These are phyloP conservation scores for Tephrocybe rancida DNA, from an alignment of 768 basidiomycete species.

Conservation along the genomic window DNA sequence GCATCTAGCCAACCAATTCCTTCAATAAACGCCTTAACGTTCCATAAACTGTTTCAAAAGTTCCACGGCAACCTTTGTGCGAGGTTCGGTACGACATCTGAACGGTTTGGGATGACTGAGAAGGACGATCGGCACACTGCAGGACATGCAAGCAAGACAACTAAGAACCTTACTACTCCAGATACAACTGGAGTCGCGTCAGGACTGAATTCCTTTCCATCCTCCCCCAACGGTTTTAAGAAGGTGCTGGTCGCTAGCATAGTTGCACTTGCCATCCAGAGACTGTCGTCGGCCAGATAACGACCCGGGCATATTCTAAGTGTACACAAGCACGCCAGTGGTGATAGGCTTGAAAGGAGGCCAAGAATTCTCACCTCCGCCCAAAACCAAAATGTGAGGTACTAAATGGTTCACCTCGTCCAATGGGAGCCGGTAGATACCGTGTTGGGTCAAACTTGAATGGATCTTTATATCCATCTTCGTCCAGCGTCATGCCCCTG, in stretches of 20 bases:
- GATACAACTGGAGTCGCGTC: background rate
- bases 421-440: constrained; percentile 19
- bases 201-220: background rate
- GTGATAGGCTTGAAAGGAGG: too few species aligned
- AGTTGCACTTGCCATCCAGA: background rate
- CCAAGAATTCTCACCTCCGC: constrained; percentile 23
- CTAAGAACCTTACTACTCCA: background rate
- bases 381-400: constrained; percentile 30
- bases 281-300: background rate
- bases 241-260: background rate
- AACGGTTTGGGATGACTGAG: constrained; percentile 29
- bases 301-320: constrained; percentile 2
- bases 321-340: background rate
- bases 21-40: background rate
- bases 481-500: constrained; percentile 19
- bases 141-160: background rate
- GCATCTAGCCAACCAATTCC: too few species aligned
- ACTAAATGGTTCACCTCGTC: constrained; percentile 26
- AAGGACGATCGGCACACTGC: background rate
- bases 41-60: background rate
- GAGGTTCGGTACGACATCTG: constrained; percentile 22
- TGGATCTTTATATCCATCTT: constrained; percentile 19
- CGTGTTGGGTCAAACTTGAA: constrained; percentile 26
- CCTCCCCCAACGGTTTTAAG: background rate
- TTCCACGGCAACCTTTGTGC: constrained; percentile 6